Conservation (phyloP, 2,329 filamentous ascomycete genomes). For the Coniochaeta sp. region DNA sequence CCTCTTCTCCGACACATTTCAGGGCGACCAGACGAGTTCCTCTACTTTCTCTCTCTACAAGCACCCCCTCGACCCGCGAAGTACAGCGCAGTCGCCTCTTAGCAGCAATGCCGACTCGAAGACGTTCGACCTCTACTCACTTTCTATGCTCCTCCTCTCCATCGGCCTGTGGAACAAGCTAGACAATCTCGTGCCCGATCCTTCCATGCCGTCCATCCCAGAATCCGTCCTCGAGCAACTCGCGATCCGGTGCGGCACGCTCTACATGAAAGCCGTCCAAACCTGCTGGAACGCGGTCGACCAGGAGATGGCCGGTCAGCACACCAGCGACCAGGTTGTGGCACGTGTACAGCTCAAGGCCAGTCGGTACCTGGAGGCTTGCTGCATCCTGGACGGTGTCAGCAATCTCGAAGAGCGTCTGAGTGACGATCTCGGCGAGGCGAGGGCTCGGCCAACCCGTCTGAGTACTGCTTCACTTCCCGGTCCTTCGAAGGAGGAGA, state of each 20-base stretch:
- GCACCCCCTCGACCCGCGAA: conserved; percentile 58
- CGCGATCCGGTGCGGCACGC: conserved; percentile 60
- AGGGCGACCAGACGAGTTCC: conserved; percentile 20
- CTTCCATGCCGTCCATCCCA: conserved; percentile 43
- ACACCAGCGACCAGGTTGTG: conserved; percentile 41
- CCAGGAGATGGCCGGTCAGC: conserved; percentile 41
- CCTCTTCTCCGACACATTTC: conserved; percentile 51
- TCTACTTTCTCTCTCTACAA: conserved; percentile 42
- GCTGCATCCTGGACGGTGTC: conserved; percentile 53
- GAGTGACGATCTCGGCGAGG: conserved; percentile 35
- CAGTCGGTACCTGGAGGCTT: conserved; percentile 54
- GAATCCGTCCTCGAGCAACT: conserved; percentile 57
- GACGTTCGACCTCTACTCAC: conserved; percentile 62
- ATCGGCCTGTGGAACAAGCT: conserved; percentile 70
- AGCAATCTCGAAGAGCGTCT: conserved; percentile 48
- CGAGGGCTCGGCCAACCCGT: conserved; percentile 4
- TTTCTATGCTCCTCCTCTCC: conserved; percentile 66
- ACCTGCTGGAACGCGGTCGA: conserved; percentile 67
- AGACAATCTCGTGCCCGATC: conserved; percentile 40
- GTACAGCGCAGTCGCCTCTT: conserved; percentile 39
- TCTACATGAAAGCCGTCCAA: conserved; percentile 70
- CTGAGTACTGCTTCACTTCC: conserved; percentile 8
- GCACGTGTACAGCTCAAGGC: conserved; percentile 46
- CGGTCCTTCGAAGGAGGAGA: conserved; percentile 12
- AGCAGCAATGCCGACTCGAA: conserved; percentile 45